Evolutionary conservation across 2,329 filamentous ascomycete genomes (phyloP).

Genomic region (Biscogniauxia sp.): DNA sequence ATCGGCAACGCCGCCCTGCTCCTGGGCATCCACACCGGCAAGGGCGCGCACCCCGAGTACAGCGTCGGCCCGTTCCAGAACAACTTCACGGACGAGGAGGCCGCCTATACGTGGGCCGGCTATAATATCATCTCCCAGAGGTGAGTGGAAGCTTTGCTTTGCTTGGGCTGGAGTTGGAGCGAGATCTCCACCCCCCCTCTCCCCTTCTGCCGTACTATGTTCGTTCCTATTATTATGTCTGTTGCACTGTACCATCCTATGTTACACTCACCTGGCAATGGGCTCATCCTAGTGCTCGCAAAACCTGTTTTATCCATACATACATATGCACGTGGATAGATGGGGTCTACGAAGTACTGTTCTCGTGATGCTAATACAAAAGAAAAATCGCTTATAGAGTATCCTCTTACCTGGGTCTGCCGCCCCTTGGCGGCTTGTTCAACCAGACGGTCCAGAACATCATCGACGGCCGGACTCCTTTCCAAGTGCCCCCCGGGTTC

Average conservation of each 20-base stretch:
- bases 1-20: conserved; percentile 47
- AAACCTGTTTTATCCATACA: background rate
- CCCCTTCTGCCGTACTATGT: background rate
- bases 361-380: background rate
- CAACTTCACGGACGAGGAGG: conserved; percentile 50
- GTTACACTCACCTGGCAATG: conserved; percentile 23
- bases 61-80: conserved; percentile 43
- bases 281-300: background rate
- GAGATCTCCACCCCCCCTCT: too few relatives aligned
- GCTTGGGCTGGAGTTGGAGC: background rate
- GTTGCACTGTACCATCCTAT: conserved; percentile 28
- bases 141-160: conserved; percentile 28
- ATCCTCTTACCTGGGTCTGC: conserved; percentile 44
- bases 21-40: conserved; percentile 52
- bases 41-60: conserved; percentile 49
- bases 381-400: conserved; percentile 24
- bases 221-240: background rate
- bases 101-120: conserved; percentile 51
- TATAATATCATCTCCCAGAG: conserved; percentile 52
- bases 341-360: background rate
- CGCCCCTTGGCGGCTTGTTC: conserved; percentile 44
- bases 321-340: background rate
- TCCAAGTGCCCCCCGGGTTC: conserved; percentile 44
- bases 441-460: conserved; percentile 49
- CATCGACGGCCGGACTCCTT: conserved; percentile 39